Conservation (phyloP, 208 protist genomes). For the Paratrypanosoma confusum region DNA sequence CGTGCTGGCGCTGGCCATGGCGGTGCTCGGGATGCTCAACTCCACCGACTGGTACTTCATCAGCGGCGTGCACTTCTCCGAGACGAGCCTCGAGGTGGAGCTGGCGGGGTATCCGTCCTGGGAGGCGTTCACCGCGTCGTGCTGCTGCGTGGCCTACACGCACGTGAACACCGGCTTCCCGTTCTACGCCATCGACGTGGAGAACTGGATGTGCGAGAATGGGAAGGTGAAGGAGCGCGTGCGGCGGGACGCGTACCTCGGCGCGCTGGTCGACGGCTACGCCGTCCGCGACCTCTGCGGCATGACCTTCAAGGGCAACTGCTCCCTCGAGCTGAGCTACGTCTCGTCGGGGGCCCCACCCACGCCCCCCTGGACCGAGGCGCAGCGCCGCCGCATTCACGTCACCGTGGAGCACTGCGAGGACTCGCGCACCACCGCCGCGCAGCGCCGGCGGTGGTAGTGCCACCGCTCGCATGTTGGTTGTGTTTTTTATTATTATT, state of each 20-base stretch:
- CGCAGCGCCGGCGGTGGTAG: slow-evolving; percentile 22
- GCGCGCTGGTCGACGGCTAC: slow-evolving; percentile 27
- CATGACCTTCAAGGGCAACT: slow-evolving; percentile 45
- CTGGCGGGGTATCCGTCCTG: slow-evolving; percentile 47
- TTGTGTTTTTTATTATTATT: no score
- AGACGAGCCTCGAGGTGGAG: slow-evolving; percentile 8
- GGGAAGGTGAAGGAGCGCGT: slow-evolving; percentile 64
- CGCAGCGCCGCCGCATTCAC: no score
- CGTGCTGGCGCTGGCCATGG: slow-evolving; percentile 26
- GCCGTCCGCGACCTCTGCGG: slow-evolving; percentile 46
- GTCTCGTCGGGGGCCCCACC: no score
- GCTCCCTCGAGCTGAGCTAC: slow-evolving; percentile 11
- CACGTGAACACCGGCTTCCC: slow-evolving; percentile 19
- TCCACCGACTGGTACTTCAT: slow-evolving; percentile 23
- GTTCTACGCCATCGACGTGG: slow-evolving; percentile 48
- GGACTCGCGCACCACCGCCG: not conserved
- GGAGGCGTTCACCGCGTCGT: slow-evolving; percentile 37
- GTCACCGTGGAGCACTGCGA: slow-evolving; percentile 16
- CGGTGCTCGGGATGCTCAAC: slow-evolving; percentile 37
- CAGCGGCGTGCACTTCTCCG: slow-evolving; percentile 11
- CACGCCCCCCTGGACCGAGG: no score
- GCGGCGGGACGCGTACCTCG: slow-evolving; percentile 27
- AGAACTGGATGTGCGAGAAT: slow-evolving; percentile 65
- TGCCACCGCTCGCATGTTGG: no score
- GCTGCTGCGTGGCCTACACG: slow-evolving; percentile 39